Base-by-base conservation (phyloP, 108 stramenopile genomes). In the Tribonema minus region DNA sequence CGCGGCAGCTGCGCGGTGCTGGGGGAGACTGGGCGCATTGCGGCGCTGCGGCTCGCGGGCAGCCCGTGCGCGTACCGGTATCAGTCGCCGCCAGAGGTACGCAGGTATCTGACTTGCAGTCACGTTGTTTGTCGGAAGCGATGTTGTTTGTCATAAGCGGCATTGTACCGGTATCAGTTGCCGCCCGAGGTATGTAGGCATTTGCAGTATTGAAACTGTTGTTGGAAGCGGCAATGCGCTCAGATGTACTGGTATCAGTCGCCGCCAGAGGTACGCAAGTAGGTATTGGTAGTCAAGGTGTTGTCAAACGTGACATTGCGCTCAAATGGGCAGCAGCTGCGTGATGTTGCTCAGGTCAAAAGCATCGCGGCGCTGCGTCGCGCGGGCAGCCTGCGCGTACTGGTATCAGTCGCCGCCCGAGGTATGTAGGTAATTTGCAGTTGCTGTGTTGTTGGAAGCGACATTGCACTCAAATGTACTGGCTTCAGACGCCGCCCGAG, bases 1-100 rank as follows among this genome's bases (percentile, higher is more conserved):
- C 46, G 72, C 72, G 9, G 38, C 36, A 34, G 72, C 72, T 1
- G 37, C 33, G 72, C 62, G 30, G 32, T 73, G 7, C 26, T 73
- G 62, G 20, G 72, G 6, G 72, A 73, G 37, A 73, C 72, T 0
- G 72, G 72, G 0, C 61, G 37, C 32, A 7, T 73, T n/a, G 72
- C 46, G 20, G 46, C 46, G 9, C 46, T 54, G 20, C 9, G 20
- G 46, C 46, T 54, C 15, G 46, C 15, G 20, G 46, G 15, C 20
- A 54, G 46, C 46, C 15, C 46, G 46, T 54, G 46, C 46, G 20
- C 15, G 15, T 54, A 54, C 46, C 46, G 46, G 15, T 54, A 54
- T 54, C 46, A 54, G 46, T 54, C 46, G 20, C 46, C 46, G 20
- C 46, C 46, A 54, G 46, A 54, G 46, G 46, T 54, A 54, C 46